Evolutionary conservation across 129 eudicot species (phyloP).

Genomic region (Pseudognaphalium luteoalbum): DNA sequence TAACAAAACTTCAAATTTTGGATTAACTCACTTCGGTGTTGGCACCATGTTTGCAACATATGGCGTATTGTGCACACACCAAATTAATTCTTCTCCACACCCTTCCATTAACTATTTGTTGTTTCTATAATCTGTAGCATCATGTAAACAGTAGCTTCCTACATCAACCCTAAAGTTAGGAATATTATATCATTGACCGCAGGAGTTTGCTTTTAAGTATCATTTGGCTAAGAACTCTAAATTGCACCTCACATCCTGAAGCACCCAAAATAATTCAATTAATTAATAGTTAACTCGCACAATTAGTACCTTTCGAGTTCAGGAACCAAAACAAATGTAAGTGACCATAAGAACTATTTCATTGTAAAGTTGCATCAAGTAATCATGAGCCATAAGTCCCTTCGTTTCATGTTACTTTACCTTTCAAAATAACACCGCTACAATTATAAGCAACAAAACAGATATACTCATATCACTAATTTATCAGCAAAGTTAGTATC

Average conservation of each 20-base stretch:
- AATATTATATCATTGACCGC: background rate
- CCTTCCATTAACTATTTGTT: slow-evolving; percentile 20
- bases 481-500: background rate
- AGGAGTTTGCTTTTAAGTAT: slow-evolving; percentile 1
- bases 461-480: slow-evolving; percentile 18
- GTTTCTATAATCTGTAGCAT: background rate
- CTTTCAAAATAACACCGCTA: slow-evolving; percentile 12
- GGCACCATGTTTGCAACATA: too few relatives aligned
- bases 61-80: too few relatives aligned
- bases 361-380: background rate
- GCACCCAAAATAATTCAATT: background rate
- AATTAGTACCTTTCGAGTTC: background rate
- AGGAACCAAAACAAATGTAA: background rate
- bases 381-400: background rate
- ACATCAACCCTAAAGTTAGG: slow-evolving; percentile 9
- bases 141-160: background rate
- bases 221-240: background rate
- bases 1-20: too few relatives aligned
- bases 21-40: too few relatives aligned
- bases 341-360: background rate
- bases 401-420: background rate
- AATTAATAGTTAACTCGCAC: background rate
- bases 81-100: background rate
- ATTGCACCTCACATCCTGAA: slow-evolving; percentile 3
- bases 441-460: background rate